Conservation (phyloP, 495 filamentous ascomycete genomes). For the Penicillium odoratum region DNA sequence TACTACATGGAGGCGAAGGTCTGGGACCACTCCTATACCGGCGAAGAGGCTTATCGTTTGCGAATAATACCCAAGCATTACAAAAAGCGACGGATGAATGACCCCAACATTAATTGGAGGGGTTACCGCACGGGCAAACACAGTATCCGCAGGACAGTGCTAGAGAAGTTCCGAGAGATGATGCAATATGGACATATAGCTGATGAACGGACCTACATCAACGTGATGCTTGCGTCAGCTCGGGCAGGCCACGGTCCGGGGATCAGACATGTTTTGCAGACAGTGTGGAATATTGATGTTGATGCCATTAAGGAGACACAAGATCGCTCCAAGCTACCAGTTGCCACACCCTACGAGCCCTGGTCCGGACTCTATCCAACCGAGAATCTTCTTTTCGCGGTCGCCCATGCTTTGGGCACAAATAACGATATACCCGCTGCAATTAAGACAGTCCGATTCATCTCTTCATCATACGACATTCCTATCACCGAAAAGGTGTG, state of each 20-base stretch:
- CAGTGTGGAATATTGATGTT: conserved; percentile 61
- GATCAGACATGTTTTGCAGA: conserved; percentile 49
- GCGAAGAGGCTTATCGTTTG: conserved; percentile 38
- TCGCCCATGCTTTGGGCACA: conserved; percentile 59
- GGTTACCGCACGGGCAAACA: conserved; percentile 33
- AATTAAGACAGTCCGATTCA: conserved; percentile 53
- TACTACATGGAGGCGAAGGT: conserved; percentile 50
- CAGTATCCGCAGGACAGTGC: conserved; percentile 38
- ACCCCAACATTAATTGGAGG: conserved; percentile 24
- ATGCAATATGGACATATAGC: conserved; percentile 39
- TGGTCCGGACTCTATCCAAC: conserved; percentile 58
- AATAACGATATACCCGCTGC: conserved; percentile 57
- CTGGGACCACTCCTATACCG: conserved; percentile 41
- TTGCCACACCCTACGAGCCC: conserved; percentile 31
- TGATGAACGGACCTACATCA: conserved; percentile 57
- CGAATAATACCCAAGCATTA: conserved; percentile 41
- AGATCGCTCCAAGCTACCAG: conserved; percentile 26
- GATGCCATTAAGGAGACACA: conserved; percentile 31
- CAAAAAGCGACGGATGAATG: conserved; percentile 25
- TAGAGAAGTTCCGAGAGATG: conserved; percentile 53
- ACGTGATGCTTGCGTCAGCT: conserved; percentile 55
- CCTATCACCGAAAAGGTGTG: conserved; percentile 50
- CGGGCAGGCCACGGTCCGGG: conserved; percentile 53
- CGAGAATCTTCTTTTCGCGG: conserved; percentile 50
- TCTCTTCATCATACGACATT: conserved; percentile 57